Evolutionary conservation across 129 eudicot genomes (phyloP), one percentile per base, ranked within the genome.

Genomic region (Glebionis coronaria): DNA sequence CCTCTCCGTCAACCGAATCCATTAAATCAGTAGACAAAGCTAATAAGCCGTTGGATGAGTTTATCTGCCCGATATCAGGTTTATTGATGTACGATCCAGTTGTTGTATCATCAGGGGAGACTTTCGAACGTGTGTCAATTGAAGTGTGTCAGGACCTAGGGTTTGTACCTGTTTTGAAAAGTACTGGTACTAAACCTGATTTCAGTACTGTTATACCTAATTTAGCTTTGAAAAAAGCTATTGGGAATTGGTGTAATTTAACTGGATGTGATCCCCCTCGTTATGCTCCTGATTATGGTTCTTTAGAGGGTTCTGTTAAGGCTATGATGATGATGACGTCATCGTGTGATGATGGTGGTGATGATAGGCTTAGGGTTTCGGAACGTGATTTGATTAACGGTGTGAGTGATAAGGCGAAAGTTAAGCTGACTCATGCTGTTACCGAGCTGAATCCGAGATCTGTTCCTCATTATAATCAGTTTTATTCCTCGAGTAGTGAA

Each of bases 31-130:
- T 9, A 2, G 42, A 0, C 5, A 31, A 31, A 31, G 7, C 40
- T 9, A 2, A 9, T 7, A 73, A 83, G 47, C 90, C 88, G 12
- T 85, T 80, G 0, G 71, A 35, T 38, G 90, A 94, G 6, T 87
- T 84, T 59, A 49, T 87, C 7, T 94, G 99, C 69, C 99, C 99
- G 5, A 78, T 94, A 61, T 81, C 90, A 18, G 78, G 80, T 12
- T 55, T 70, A 28, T 50, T 94, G 29, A 84, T 94, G 86, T 79
- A 67, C 45, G 97, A 94, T 64, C 97, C 99, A 6, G 93, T 85
- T 21, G 86, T 94, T 0, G 93, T 94, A 8, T 57, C 86, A 46
- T 94, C 97, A 1, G 97, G 99, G 29, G 95, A 94, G 47, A 94
- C 93, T 9, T 84, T 84, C 60, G 97, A 94, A 71, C 78, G 90